Base-by-base conservation (phyloP, 2,329 filamentous ascomycete genomes). In the Fusarium sp. region DNA sequence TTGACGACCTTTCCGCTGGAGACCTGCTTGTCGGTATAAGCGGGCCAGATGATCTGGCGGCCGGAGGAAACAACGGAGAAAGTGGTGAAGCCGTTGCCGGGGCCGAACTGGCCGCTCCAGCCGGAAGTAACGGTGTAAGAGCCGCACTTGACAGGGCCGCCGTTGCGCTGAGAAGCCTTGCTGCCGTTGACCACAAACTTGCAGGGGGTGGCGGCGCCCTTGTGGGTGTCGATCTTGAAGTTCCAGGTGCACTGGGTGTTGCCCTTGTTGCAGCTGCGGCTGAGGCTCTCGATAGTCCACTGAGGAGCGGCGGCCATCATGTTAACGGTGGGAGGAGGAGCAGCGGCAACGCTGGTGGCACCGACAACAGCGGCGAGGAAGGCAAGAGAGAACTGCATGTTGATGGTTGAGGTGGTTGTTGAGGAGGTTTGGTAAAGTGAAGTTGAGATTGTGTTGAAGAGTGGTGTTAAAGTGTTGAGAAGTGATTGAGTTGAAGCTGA, bases 41-140 rank as follows among this genome's bases (percentile, higher is more conserved):
- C 79, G 28, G 86, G 85, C 76, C 78, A 88, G 59, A 81, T 73
- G 53, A 88, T 87, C 58, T 80, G 77, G 57, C 76, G 76, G 61
- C 77, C 71, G 44, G 67, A 67, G 15, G 59, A 65, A 72, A 83
- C 80, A 60, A 88, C 82, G 34, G 83, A 78, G 42, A 88, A 76
- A 45, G 83, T 86, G 15, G 85, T 87, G 80, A 87, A 88, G 65
- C 84, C 86, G 21, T 84, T 80, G 64, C 75, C 83, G 8, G 77
- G 58, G 46, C 85, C 86, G 66, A 88, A 88, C 70, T 87, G 83
- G 72, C 81, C 85, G 71, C 82, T 85, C 86, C 86, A 88, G 77
- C 84, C 83, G 9, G 82, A 83, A 40, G 83, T 84, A 69, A 88
- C 74, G 53, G 80, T 84, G 80, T 80, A 88, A 47, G 68, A 69